Evolutionary conservation across 306 rosid genomes (phyloP).

Genomic region (Cyamopsis tetragonoloba): DNA sequence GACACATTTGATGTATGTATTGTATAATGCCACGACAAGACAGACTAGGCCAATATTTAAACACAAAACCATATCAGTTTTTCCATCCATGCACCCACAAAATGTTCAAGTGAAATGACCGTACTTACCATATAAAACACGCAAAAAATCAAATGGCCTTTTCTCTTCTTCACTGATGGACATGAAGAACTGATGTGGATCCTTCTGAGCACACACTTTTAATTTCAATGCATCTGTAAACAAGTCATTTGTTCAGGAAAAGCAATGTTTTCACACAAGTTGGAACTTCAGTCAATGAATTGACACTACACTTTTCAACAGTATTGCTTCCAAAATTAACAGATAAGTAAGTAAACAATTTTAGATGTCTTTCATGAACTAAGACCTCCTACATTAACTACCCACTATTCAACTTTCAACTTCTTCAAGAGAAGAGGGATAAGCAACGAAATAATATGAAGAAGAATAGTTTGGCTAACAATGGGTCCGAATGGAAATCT

Average conservation of each 20-base stretch:
- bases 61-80: neutral
- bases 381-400: neutral
- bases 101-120: neutral
- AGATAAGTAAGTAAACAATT: neutral
- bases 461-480: neutral
- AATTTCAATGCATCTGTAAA: slow-evolving; percentile 40
- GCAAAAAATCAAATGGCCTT: slow-evolving; percentile 38
- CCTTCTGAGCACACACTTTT: slow-evolving; percentile 35
- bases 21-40: neutral
- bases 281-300: neutral
- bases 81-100: neutral
- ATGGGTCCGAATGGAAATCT: neutral
- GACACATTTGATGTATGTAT: neutral
- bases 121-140: slow-evolving; percentile 38
- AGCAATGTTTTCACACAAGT: neutral
- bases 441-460: neutral
- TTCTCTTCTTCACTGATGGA: slow-evolving; percentile 35
- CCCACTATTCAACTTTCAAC: neutral
- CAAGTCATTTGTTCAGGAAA: slow-evolving; percentile 13
- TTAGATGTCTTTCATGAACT: neutral
- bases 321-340: neutral
- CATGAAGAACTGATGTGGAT: slow-evolving; percentile 33
- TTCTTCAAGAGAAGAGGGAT: neutral
- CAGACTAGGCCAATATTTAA: neutral
- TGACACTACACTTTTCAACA: neutral